phyloP scores from a whole-genome alignment of 1,284 basidiomycete genomes.

The Peniophora sp. region DNA sequence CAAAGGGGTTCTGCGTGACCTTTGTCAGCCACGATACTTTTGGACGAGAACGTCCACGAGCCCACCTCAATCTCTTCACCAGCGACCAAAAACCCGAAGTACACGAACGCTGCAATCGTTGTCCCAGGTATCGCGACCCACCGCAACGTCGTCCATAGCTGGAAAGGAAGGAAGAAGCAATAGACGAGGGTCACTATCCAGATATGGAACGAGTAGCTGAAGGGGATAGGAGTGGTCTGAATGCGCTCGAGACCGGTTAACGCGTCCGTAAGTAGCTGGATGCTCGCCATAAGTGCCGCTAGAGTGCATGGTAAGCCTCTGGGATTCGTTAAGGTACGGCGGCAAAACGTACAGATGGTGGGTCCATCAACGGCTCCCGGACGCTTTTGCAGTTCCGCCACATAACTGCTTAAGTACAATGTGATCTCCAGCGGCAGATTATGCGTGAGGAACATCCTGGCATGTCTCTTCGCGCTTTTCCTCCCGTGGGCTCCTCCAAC shows the following conservation, averaged over 20 bases:
- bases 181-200: conserved; percentile 58
- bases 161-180: conserved; percentile 57
- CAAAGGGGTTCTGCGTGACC: conserved; percentile 7
- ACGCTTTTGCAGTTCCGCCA: conserved; percentile 50
- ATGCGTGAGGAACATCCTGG: conserved; percentile 39
- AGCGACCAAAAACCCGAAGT: conserved; percentile 62
- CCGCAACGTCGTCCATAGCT: conserved; percentile 50
- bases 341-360: background rate
- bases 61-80: conserved; percentile 65
- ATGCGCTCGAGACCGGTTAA: conserved; percentile 70
- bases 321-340: background rate
- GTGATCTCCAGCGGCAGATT: conserved; percentile 71
- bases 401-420: conserved; percentile 63
- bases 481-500: conserved; percentile 46
- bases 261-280: conserved; percentile 58
- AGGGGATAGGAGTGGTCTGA: conserved; percentile 74
- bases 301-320: background rate
- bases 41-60: conserved; percentile 7
- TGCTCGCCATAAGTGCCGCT: conserved; percentile 45
- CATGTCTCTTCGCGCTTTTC: conserved; percentile 43
- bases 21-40: conserved; percentile 7
- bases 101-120: conserved; percentile 43
- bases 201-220: conserved; percentile 60
- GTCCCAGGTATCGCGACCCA: conserved; percentile 66
- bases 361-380: background rate